These are phyloP conservation scores for Ganoderma boninense DNA, from an alignment of 1,284 basidiomycete species.

Conservation along the genomic window DNA sequence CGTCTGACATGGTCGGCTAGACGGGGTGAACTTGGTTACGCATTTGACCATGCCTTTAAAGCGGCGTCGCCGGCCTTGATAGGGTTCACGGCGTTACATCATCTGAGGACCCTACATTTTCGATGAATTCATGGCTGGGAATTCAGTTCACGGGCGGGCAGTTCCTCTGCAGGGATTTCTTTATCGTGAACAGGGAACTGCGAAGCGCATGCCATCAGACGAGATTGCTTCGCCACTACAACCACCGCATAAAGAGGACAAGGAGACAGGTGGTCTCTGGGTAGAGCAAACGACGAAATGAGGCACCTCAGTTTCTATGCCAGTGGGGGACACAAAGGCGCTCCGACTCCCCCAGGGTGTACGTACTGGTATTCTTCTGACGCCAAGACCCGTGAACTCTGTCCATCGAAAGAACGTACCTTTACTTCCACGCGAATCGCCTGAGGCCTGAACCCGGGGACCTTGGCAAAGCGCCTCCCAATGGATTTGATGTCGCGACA, in stretches of 20 bases:
- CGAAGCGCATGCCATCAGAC: not conserved
- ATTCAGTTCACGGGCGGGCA: not conserved
- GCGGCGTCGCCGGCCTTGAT: not conserved
- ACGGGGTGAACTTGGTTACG: not conserved
- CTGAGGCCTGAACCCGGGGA: not conserved
- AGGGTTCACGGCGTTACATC: not conserved
- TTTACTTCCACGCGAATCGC: not conserved
- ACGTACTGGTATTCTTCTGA: not conserved
- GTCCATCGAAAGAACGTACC: not conserved
- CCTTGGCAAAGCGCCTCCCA: not conserved
- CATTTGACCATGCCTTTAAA: not conserved
- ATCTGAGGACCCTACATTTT: not conserved
- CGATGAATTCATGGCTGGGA: not conserved
- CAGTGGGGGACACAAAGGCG: not conserved
- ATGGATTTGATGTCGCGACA: not conserved
- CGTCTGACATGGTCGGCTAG: conserved; percentile 6
- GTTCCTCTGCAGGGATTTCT: not conserved
- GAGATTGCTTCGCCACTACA: not conserved
- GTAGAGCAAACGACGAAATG: not conserved
- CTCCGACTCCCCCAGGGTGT: not conserved
- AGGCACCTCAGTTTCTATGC: not conserved
- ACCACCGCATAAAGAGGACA: not conserved
- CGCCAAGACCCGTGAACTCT: not conserved
- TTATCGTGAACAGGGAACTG: not conserved
- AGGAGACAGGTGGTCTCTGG: not conserved